These are phyloP conservation scores for Crucibulum laeve DNA, from an alignment of 768 basidiomycete species.

Conservation along the genomic window DNA sequence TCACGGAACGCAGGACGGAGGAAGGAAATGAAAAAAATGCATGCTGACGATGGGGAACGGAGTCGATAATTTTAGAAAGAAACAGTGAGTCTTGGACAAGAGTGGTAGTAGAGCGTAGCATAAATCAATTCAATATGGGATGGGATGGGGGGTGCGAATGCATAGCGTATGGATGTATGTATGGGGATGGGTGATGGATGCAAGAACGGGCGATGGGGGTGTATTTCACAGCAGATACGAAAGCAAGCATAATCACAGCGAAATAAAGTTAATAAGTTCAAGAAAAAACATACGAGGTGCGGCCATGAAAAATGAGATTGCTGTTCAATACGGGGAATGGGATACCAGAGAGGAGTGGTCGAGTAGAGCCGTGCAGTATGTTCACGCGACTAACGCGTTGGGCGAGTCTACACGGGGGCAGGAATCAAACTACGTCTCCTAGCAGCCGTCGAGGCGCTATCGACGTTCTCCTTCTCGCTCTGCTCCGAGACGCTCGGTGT, in stretches of 20 bases:
- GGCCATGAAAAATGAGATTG: not conserved
- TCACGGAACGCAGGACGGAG: no score
- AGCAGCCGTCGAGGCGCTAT: conserved; percentile 15
- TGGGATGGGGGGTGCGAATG: not conserved
- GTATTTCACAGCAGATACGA: not conserved
- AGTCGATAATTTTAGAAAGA: not conserved
- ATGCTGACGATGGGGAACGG: no score
- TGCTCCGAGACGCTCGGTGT: conserved; percentile 35
- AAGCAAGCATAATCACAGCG: conserved; percentile 1
- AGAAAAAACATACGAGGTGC: not conserved
- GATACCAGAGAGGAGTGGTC: no score
- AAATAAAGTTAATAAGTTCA: conserved; percentile 1
- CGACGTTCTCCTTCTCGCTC: conserved; percentile 61
- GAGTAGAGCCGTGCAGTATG: no score
- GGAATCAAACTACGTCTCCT: conserved; percentile 28
- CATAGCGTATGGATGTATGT: not conserved
- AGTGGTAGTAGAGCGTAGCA: no score
- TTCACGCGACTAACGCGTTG: not conserved
- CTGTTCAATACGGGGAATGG: not conserved
- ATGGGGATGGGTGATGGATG: not conserved
- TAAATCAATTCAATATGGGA: no score
- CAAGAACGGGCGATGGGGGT: no score
- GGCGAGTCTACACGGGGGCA: conserved; percentile 11
- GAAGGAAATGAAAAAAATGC: not conserved
- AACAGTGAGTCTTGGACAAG: no score